A percentile compares a stretch with the other conserved stretches of the same genome.
Conservation (phyloP, 805 yeast species). For the Sugiyamaella qingdaonensis region DNA sequence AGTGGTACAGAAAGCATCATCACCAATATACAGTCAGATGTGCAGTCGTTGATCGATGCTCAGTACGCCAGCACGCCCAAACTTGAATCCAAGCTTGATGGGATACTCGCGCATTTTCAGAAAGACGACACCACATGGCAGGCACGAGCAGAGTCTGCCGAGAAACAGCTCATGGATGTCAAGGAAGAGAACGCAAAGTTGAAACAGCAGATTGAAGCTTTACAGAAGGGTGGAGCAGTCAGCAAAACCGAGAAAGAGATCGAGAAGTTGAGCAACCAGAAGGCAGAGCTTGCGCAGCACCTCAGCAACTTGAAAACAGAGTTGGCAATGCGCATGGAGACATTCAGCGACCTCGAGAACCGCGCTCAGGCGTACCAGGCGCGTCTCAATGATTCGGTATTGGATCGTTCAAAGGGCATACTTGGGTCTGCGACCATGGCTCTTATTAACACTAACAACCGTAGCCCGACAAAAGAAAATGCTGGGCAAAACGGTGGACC, state of each 20-base stretch:
- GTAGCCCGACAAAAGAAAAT: not conserved
- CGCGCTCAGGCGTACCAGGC: constrained; percentile 26
- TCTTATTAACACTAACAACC: constrained; percentile 17
- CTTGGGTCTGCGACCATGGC: constrained; percentile 27
- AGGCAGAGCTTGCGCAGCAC: not conserved
- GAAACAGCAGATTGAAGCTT: constrained; percentile 1
- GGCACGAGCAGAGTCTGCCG: constrained; percentile 6
- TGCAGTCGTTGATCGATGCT: constrained; percentile 20
- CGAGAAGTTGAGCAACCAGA: not conserved
- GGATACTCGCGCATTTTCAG: not conserved
- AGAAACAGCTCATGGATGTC: constrained; percentile 1
- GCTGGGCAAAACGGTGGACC: not conserved
- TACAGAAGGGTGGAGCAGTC: not conserved
- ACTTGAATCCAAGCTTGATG: constrained; percentile 2
- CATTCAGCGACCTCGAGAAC: constrained; percentile 29
- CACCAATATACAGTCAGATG: constrained; percentile 17
- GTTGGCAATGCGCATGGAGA: constrained; percentile 25
- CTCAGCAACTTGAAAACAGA: constrained; percentile 26
- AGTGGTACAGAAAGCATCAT: not conserved
- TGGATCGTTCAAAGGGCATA: constrained; percentile 32
- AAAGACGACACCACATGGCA: not conserved
- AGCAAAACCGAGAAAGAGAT: not conserved
- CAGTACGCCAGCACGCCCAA: constrained; percentile 17
- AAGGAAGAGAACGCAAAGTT: not conserved
- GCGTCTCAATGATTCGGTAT: constrained; percentile 25